These are phyloP conservation scores for Ogataea philodendri DNA, from an alignment of 805 yeast genomes.

Conservation along the genomic window DNA sequence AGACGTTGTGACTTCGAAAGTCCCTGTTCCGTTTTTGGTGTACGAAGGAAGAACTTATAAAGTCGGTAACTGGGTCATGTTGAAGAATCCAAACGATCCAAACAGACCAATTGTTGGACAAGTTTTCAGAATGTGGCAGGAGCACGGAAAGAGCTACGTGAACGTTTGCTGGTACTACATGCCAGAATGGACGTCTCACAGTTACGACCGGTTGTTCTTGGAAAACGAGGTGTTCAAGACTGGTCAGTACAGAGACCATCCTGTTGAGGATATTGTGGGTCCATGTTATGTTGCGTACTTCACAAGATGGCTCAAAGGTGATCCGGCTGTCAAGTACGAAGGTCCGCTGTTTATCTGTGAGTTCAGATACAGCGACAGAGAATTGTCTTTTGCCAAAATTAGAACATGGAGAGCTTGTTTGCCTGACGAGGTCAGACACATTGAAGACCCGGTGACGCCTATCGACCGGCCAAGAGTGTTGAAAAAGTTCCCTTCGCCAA, in stretches of 20 bases:
- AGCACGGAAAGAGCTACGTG: constrained; percentile 78
- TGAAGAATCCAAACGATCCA: constrained; percentile 83
- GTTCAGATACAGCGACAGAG: constrained; percentile 87
- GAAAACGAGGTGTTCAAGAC: constrained; percentile 95
- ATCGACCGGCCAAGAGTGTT: constrained; percentile 61
- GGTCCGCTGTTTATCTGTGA: constrained; percentile 93
- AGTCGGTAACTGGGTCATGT: constrained; percentile 94
- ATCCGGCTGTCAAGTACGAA: constrained; percentile 77
- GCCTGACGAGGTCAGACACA: constrained; percentile 91
- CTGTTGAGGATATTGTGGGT: constrained; percentile 83
- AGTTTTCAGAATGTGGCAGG: constrained; percentile 90
- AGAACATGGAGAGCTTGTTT: constrained; percentile 98
- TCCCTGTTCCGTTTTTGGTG: constrained; percentile 78
- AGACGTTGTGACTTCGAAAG: constrained; percentile 46
- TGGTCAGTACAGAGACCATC: constrained; percentile 94
- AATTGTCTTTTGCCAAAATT: constrained; percentile 87
- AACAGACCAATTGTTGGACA: constrained; percentile 92
- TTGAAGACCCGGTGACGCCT: constrained; percentile 77
- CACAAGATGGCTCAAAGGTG: constrained; percentile 92
- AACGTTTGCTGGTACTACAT: constrained; percentile 98
- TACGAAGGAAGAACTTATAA: constrained; percentile 70
- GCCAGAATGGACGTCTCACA: constrained; percentile 96
- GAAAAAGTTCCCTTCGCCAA: constrained; percentile 80
- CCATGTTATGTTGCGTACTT: constrained; percentile 94
- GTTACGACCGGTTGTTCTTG: constrained; percentile 83